Evolutionary conservation across 176 grass and related monocot species (phyloP).

Genomic region (Triticum monococcum): DNA sequence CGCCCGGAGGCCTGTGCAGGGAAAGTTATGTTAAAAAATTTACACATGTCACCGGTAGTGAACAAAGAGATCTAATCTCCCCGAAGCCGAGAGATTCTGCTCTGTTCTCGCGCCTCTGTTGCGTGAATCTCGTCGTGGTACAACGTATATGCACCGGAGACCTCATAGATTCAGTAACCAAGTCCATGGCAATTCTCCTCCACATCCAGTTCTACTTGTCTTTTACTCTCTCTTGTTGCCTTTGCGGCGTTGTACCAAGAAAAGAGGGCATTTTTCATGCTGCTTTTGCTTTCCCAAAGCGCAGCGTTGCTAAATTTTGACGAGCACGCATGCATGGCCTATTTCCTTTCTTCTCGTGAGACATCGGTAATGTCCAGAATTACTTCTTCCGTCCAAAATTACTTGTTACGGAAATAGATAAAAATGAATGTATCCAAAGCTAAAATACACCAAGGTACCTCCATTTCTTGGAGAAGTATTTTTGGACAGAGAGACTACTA

Average conservation of each 20-base stretch:
- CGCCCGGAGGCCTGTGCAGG: not conserved
- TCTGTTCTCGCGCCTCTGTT: not conserved
- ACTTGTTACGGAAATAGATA: no score
- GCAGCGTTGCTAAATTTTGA: not conserved
- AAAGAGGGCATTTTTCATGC: not conserved
- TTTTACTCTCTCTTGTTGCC: not conserved
- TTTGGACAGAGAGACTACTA: no score
- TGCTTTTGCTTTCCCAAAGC: not conserved
- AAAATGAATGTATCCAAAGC: no score
- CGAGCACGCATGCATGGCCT: not conserved
- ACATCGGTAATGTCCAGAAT: no score
- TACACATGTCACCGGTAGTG: not conserved
- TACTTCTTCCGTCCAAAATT: no score
- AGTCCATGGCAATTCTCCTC: not conserved
- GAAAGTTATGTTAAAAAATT: not conserved
- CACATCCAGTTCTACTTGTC: not conserved
- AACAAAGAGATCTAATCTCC: conserved; percentile 22
- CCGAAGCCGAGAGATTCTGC: conserved; percentile 9
- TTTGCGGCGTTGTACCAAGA: not conserved
- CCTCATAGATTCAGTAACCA: not conserved
- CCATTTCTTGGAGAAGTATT: no score
- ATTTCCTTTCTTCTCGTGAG: not conserved
- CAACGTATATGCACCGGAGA: conserved; percentile 17
- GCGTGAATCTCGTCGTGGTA: not conserved
- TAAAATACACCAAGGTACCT: no score